Percentiles rank a stretch among this genome's conserved stretches.
These are phyloP conservation scores for Globisporangium irregulare DNA, from an alignment of 352 stramenopile species.

Conservation along the genomic window DNA sequence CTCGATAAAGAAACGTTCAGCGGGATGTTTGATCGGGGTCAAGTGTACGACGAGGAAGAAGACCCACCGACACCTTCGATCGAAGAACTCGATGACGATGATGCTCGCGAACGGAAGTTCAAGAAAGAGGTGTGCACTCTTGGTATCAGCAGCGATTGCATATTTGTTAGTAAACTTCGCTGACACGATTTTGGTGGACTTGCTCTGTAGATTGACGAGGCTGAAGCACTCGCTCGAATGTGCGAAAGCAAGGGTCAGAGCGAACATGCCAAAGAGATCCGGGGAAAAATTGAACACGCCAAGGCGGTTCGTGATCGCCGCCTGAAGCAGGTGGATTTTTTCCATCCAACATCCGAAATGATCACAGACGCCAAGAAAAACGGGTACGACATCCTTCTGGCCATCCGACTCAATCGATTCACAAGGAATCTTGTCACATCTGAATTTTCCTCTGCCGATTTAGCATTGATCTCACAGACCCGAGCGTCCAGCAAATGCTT, in stretches of 20 bases:
- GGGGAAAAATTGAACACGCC: slow-evolving; percentile 51
- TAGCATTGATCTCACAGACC: slow-evolving; percentile 79
- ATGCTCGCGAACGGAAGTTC: slow-evolving; percentile 45
- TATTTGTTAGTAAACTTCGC: neutral
- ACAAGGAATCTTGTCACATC: neutral
- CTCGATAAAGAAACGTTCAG: slow-evolving; percentile 78
- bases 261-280: slow-evolving; percentile 60
- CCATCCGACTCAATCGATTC: too few species aligned
- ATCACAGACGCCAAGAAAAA: slow-evolving; percentile 75
- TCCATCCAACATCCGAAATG: slow-evolving; percentile 72
- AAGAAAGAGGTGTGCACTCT: slow-evolving; percentile 37
- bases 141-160: neutral
- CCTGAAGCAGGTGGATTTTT: slow-evolving; percentile 73
- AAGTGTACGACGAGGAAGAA: slow-evolving; percentile 43
- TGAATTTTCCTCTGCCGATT: neutral
- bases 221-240: slow-evolving; percentile 58
- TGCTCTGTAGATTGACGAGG: slow-evolving; percentile 48
- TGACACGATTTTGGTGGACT: neutral
- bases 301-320: slow-evolving; percentile 41
- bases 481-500: slow-evolving; percentile 74
- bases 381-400: slow-evolving; percentile 29
- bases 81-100: slow-evolving; percentile 23
- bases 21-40: slow-evolving; percentile 77
- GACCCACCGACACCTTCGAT: slow-evolving; percentile 3
- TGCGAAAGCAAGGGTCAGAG: slow-evolving; percentile 66